phyloP scores from a whole-genome alignment of 2,329 filamentous ascomycete genomes.

The Rosellinia necatrix region DNA sequence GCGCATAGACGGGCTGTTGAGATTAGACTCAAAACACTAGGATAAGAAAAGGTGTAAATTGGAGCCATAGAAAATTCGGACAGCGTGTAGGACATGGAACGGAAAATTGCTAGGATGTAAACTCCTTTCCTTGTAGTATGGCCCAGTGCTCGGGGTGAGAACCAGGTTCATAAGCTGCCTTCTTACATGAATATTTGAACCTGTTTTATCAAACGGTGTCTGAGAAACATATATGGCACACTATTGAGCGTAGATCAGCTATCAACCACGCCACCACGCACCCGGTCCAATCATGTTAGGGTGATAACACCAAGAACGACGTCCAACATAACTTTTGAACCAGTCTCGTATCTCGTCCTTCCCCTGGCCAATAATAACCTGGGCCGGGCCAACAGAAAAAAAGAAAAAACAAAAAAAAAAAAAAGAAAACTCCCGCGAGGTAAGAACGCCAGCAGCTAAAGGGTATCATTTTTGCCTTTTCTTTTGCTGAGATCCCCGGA shows the following conservation, averaged over 20 bases:
- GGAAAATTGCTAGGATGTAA: not conserved
- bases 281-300: not conserved
- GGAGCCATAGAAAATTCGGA: not conserved
- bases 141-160: not conserved
- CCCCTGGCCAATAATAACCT: too few species aligned
- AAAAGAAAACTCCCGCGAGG: not conserved
- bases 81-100: not conserved
- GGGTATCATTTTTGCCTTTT: conserved; percentile 22
- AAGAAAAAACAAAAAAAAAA: not conserved
- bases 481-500: not conserved
- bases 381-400: not conserved
- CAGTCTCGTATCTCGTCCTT: not conserved
- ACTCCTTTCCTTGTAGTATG: not conserved
- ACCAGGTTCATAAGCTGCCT: not conserved
- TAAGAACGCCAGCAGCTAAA: conserved; percentile 1
- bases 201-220: not conserved
- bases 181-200: not conserved
- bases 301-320: not conserved
- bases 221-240: not conserved
- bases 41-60: not conserved
- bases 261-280: not conserved
- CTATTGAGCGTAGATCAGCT: not conserved
- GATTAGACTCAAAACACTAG: conserved; percentile 69
- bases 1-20: conserved; percentile 89
- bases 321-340: not conserved